phyloP scores from a whole-genome alignment of 768 basidiomycete genomes.

The Rhodocollybia butyracea region DNA sequence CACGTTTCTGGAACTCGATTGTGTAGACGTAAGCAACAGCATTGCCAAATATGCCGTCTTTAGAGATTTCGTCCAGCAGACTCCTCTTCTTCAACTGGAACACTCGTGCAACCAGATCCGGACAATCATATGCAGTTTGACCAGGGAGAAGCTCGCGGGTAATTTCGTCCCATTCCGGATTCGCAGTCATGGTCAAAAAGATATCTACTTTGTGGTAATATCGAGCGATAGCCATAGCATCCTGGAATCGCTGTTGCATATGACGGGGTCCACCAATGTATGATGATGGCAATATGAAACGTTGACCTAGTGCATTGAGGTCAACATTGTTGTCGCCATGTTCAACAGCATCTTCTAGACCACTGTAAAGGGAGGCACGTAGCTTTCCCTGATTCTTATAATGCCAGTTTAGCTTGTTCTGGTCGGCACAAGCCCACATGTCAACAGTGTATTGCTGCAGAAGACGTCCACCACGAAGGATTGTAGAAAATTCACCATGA shows the following conservation, averaged over 20 bases:
- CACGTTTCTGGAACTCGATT: slow-evolving; percentile 58
- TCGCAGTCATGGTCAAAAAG: slow-evolving; percentile 44
- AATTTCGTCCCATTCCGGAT: slow-evolving; percentile 42
- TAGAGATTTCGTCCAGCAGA: slow-evolving; percentile 29
- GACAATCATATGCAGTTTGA: slow-evolving; percentile 37
- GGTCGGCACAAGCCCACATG: slow-evolving; percentile 37
- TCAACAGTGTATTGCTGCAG: slow-evolving; percentile 39
- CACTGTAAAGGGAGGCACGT: slow-evolving; percentile 29
- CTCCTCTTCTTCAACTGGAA: slow-evolving; percentile 41
- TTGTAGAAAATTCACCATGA: slow-evolving; percentile 17
- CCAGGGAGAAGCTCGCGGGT: slow-evolving; percentile 30
- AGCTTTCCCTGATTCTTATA: slow-evolving; percentile 29
- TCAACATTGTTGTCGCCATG: slow-evolving; percentile 19
- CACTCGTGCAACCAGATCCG: slow-evolving; percentile 44
- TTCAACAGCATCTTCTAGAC: slow-evolving; percentile 26
- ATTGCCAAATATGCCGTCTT: slow-evolving; percentile 37
- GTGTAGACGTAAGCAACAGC: slow-evolving; percentile 43
- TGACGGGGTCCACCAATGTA: slow-evolving; percentile 37
- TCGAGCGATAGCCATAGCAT: slow-evolving; percentile 38
- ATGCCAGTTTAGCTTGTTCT: slow-evolving; percentile 29
- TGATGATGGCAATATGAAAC: slow-evolving; percentile 38
- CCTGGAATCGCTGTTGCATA: slow-evolving; percentile 43
- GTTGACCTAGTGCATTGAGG: slow-evolving; percentile 26
- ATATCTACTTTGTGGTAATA: slow-evolving; percentile 32
- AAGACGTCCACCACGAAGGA: slow-evolving; percentile 30